These are phyloP conservation scores for Phaeomoniella chlamydospora DNA, from an alignment of 2,329 filamentous ascomycete species.

Conservation along the genomic window DNA sequence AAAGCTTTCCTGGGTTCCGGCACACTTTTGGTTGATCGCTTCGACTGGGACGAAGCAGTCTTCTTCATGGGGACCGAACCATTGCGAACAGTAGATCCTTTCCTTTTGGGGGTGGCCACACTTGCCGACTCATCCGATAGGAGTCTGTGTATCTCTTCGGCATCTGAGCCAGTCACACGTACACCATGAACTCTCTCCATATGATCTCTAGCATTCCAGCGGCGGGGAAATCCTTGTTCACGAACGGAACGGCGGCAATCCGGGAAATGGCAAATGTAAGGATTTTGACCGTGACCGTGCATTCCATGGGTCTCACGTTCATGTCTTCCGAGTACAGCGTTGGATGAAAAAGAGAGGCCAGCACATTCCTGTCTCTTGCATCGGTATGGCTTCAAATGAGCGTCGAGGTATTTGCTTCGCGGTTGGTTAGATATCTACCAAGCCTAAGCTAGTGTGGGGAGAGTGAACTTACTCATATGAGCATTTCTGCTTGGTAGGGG, in stretches of 20 bases:
- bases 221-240: conserved; percentile 82
- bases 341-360: conserved; percentile 83
- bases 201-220: conserved; percentile 93
- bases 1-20: conserved; percentile 1
- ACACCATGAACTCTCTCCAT: conserved; percentile 84
- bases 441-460: conserved; percentile 4
- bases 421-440: conserved; percentile 13
- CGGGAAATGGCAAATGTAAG: conserved; percentile 74
- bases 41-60: conserved; percentile 10
- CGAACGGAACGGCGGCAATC: conserved; percentile 72
- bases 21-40: conserved; percentile 4
- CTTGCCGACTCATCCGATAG: neutral
- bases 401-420: conserved; percentile 85
- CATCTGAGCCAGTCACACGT: conserved; percentile 14
- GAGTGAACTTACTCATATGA: conserved; percentile 75
- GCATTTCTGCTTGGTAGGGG: conserved; percentile 92
- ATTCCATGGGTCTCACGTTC: conserved; percentile 92
- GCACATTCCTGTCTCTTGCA: conserved; percentile 79
- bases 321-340: conserved; percentile 83
- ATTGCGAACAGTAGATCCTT: conserved; percentile 6
- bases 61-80: conserved; percentile 11
- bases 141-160: neutral
- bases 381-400: conserved; percentile 88
- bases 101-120: conserved; percentile 7
- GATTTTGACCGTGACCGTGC: conserved; percentile 87